phyloP scores from a whole-genome alignment of 257 asterid species.

The Scutellaria barbata region DNA sequence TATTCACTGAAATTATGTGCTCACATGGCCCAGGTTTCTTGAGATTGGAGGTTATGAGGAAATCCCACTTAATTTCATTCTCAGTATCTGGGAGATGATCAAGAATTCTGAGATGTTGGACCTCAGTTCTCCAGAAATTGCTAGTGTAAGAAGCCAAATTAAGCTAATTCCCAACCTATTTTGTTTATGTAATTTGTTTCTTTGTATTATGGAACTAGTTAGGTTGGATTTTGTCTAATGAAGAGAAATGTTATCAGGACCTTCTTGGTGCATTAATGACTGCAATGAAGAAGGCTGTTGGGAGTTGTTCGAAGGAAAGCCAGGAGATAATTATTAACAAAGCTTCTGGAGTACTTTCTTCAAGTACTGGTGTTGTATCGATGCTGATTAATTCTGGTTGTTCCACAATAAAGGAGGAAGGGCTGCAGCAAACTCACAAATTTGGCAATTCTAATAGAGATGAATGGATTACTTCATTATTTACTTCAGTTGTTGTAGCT shows the following conservation, averaged over 20 bases:
- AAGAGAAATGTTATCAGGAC: constrained; percentile 49
- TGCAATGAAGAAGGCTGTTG: constrained; percentile 82
- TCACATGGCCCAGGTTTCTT: constrained; percentile 59
- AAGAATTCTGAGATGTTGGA: constrained; percentile 47
- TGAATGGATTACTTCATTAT: constrained; percentile 70
- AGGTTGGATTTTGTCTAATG: constrained; percentile 31
- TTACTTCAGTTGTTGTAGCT: constrained; percentile 80
- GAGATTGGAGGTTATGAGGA: constrained; percentile 69
- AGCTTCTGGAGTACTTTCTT: constrained; percentile 55
- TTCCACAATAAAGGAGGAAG: constrained; percentile 40
- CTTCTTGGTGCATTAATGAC: constrained; percentile 66
- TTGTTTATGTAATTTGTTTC: constrained; percentile 9
- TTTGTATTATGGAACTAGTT: constrained; percentile 30
- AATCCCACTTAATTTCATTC: constrained; percentile 62
- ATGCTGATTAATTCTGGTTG: constrained; percentile 43
- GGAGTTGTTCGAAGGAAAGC: constrained; percentile 60
- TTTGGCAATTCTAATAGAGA: constrained; percentile 44
- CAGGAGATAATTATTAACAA: constrained; percentile 69
- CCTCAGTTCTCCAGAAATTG: constrained; percentile 43
- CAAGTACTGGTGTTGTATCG: constrained; percentile 44
- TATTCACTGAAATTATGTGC: constrained; percentile 34
- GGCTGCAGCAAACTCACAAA: constrained; percentile 37
- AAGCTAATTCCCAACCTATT: constrained; percentile 22
- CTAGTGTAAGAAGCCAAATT: constrained; percentile 43
- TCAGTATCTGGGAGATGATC: constrained; percentile 65